A percentile compares a stretch with the other conserved stretches of the same genome.
Evolutionary conservation across 495 filamentous ascomycete species (phyloP).

Genomic region (Talaromyces liani): DNA sequence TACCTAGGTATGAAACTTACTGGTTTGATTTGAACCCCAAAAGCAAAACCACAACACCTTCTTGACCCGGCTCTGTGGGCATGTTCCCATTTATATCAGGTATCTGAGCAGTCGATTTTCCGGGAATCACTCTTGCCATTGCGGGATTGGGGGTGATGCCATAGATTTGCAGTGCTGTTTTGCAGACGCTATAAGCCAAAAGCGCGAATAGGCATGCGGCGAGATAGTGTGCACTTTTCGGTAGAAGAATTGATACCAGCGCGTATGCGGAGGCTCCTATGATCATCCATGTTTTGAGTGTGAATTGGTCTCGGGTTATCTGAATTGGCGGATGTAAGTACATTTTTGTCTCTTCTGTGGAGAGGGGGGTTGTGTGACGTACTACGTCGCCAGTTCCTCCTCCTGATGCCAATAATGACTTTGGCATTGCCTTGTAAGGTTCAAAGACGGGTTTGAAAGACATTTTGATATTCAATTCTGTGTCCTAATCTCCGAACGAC

Average conservation of each 20-base stretch:
- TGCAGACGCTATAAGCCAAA: slow-evolving; percentile 17
- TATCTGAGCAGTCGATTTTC: slow-evolving; percentile 27
- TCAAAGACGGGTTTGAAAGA: background rate
- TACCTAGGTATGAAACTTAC: slow-evolving; percentile 12
- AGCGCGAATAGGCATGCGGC: slow-evolving; percentile 6
- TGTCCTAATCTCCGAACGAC: background rate
- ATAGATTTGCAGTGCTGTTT: slow-evolving; percentile 17
- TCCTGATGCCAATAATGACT: background rate
- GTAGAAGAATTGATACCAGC: slow-evolving; percentile 18
- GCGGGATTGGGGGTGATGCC: slow-evolving; percentile 26
- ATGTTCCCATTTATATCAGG: slow-evolving; percentile 25
- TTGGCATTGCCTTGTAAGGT: background rate
- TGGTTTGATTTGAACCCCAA: slow-evolving; percentile 30
- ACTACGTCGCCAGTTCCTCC: too few species aligned
- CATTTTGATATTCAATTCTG: background rate
- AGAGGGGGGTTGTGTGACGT: too few species aligned
- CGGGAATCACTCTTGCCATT: slow-evolving; percentile 23
- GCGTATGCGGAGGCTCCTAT: slow-evolving; percentile 35
- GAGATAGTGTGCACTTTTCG: background rate
- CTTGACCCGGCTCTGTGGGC: slow-evolving; percentile 18
- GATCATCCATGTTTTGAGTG: slow-evolving; percentile 32
- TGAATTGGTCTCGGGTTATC: slow-evolving; percentile 17
- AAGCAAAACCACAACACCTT: slow-evolving; percentile 30
- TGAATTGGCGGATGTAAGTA: background rate
- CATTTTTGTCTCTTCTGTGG: too few species aligned